Conservation (phyloP, 495 filamentous ascomycete genomes). For the Aspergillus biplanus region DNA sequence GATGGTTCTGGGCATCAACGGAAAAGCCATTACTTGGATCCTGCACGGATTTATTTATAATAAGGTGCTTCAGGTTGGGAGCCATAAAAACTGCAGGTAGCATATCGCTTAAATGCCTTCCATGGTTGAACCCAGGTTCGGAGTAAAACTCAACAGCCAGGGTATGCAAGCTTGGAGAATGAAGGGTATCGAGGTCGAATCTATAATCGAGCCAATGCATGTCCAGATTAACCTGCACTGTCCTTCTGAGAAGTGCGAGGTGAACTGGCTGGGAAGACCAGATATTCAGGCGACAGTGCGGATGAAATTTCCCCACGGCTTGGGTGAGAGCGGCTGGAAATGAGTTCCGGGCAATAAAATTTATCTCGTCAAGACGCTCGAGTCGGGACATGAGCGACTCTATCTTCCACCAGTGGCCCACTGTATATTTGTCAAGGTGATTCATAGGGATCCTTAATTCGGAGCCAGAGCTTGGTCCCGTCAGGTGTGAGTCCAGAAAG, state of each 20-base stretch:
- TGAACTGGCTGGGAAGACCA: background rate
- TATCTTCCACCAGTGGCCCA: background rate
- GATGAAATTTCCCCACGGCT: background rate
- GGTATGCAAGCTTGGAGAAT: background rate
- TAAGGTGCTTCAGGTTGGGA: slow-evolving; percentile 6
- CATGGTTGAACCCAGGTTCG: background rate
- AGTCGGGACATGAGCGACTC: background rate
- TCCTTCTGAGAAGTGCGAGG: background rate
- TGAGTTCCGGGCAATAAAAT: background rate
- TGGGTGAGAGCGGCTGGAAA: background rate
- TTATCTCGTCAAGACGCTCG: background rate
- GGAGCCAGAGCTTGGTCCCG: no score
- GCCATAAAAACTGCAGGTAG: background rate
- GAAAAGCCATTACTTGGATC: no score
- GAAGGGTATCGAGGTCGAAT: slow-evolving; percentile 1
- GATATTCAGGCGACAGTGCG: background rate
- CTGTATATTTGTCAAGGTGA: background rate
- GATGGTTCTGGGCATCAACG: background rate
- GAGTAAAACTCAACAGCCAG: background rate
- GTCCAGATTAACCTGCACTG: background rate
- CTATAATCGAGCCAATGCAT: no score
- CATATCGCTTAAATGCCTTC: background rate
- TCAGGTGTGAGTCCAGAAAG: no score
- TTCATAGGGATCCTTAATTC: no score
- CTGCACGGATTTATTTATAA: background rate